Conservation (phyloP, 257 asterid genomes). For the Przewalskia tangutica region DNA sequence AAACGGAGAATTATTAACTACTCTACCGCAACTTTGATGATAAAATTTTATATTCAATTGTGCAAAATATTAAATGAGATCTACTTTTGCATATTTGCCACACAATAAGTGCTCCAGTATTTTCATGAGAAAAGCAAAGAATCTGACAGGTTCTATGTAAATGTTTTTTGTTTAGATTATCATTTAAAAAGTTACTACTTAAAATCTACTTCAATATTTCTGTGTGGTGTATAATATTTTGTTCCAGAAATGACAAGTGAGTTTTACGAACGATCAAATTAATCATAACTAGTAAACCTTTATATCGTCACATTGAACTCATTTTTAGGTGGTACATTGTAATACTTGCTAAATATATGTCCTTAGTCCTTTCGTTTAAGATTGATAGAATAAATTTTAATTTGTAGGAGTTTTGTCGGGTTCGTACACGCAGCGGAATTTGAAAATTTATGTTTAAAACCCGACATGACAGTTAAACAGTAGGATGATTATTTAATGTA, state of each 20-base stretch:
- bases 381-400: too few relatives aligned
- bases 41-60: background rate
- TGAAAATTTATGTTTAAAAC: too few relatives aligned
- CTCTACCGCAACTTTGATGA: background rate
- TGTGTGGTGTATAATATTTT: too few relatives aligned
- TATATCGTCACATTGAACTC: too few relatives aligned
- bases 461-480: too few relatives aligned
- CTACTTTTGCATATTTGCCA: background rate
- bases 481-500: too few relatives aligned
- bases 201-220: background rate
- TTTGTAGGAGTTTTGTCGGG: too few relatives aligned
- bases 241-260: background rate
- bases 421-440: too few relatives aligned
- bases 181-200: background rate
- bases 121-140: background rate
- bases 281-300: background rate
- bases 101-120: background rate
- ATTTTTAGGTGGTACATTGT: background rate
- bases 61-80: background rate
- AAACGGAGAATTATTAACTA: too few relatives aligned
- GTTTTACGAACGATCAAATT: background rate
- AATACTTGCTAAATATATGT: too few relatives aligned
- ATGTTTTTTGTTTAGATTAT: background rate
- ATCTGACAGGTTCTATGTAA: background rate
- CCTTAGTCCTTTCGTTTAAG: too few relatives aligned